A percentile compares a stretch with the other conserved stretches of the same genome.
Evolutionary conservation across 2,329 filamentous ascomycete genomes (phyloP).

Genomic region (Neurospora sp.): DNA sequence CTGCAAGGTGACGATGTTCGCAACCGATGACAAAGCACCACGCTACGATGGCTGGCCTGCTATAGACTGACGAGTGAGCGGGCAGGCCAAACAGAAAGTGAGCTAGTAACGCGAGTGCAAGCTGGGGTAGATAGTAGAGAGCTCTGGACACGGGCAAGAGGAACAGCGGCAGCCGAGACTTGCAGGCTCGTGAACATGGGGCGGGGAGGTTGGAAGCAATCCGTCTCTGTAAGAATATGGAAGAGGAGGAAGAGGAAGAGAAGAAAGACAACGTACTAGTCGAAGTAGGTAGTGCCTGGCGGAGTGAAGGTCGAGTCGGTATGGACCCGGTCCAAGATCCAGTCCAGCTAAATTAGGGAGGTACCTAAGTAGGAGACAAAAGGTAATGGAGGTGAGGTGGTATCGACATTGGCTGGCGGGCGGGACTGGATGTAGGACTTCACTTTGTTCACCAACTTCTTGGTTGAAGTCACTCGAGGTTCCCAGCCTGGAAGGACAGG

Average conservation of each 20-base stretch:
- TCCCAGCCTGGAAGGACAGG: background rate
- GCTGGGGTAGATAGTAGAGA: background rate
- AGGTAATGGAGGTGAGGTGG: background rate
- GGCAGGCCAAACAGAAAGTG: background rate
- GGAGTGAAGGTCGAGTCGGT: background rate
- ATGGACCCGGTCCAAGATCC: background rate
- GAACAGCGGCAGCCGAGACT: background rate
- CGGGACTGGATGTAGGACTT: background rate
- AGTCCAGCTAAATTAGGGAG: background rate
- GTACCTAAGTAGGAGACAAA: background rate
- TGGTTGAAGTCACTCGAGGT: background rate
- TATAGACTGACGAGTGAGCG: background rate
- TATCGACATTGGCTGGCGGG: background rate
- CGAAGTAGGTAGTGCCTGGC: background rate
- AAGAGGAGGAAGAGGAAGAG: background rate
- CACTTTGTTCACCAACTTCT: background rate
- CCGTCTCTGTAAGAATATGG: background rate
- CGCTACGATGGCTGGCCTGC: background rate
- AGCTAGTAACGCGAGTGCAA: background rate
- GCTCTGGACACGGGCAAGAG: background rate
- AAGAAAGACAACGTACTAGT: background rate
- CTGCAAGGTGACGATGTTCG: background rate
- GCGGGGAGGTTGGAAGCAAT: background rate
- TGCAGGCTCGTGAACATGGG: background rate
- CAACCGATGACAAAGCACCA: background rate